Percentiles rank a stretch among this genome's conserved stretches.
Evolutionary conservation across 371 early-diverging fungal species (phyloP).

Genomic region (Homolaphlyctis polyrhiza): DNA sequence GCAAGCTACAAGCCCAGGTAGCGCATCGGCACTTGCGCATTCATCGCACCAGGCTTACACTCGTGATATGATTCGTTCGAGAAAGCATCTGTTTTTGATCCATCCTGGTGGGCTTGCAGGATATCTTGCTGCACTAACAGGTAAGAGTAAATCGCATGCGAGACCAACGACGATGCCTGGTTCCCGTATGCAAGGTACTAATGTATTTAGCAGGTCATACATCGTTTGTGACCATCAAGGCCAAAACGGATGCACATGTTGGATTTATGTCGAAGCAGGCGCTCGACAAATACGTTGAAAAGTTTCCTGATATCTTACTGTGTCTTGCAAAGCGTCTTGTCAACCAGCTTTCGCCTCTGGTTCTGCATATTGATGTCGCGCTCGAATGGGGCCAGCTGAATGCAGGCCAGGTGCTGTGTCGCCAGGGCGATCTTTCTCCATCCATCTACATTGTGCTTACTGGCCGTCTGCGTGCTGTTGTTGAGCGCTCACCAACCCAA

Average conservation of each 20-base stretch:
- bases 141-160: no score
- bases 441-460: conserved; percentile 89
- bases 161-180: no score
- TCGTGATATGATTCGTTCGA: no score
- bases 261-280: conserved; percentile 78
- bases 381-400: conserved; percentile 93
- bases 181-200: background rate
- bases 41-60: background rate
- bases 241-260: conserved; percentile 75
- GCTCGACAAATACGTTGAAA: conserved; percentile 79
- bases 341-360: conserved; percentile 70
- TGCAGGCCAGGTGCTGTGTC: conserved; percentile 88
- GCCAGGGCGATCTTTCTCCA: conserved; percentile 79
- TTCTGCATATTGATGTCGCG: conserved; percentile 87
- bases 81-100: conserved; percentile 55
- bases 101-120: conserved; percentile 87
- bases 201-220: conserved; percentile 60
- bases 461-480: conserved; percentile 87
- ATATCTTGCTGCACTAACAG: conserved; percentile 85
- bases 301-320: conserved; percentile 73
- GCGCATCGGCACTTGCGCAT: no score
- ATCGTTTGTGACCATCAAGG: conserved; percentile 78
- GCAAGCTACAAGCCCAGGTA: no score
- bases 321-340: conserved; percentile 86
- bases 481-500: conserved; percentile 31